phyloP scores from a whole-genome alignment of 1,284 basidiomycete genomes.

The Apiotrichum domesticum region DNA sequence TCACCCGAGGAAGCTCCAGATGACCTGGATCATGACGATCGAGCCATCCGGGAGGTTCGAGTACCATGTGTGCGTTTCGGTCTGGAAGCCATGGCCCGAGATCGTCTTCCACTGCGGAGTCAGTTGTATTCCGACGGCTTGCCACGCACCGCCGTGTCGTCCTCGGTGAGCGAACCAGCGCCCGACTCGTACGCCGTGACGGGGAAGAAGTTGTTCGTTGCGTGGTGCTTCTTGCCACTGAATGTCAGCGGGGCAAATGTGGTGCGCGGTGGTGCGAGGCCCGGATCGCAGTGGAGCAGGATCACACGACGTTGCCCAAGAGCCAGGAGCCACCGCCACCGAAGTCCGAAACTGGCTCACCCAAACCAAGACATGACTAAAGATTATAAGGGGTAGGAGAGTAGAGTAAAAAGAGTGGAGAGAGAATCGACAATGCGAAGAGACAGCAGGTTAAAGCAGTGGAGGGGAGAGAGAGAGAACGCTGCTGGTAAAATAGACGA shows the following conservation, averaged over 20 bases:
- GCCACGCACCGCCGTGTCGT: constrained; percentile 40
- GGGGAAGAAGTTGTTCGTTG: constrained; percentile 62
- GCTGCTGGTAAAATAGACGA: not conserved
- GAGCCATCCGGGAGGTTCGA: constrained; percentile 74
- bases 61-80: constrained; percentile 92
- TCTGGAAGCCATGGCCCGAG: constrained; percentile 66
- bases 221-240: not conserved
- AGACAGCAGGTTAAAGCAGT: not conserved
- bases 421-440: not conserved
- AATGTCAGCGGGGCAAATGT: not conserved
- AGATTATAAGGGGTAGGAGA: not conserved
- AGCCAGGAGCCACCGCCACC: not conserved
- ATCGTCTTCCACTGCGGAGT: constrained; percentile 63
- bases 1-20: constrained; percentile 91
- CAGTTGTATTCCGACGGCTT: too few relatives aligned
- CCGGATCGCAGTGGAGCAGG: not conserved
- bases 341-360: not conserved
- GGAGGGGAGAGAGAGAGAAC: not conserved
- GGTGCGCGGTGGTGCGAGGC: not conserved
- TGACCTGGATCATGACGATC: constrained; percentile 81
- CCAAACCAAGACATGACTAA: constrained; percentile 13
- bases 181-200: constrained; percentile 53
- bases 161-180: constrained; percentile 34
- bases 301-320: too few relatives aligned
- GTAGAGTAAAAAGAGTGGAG: not conserved